phyloP scores from a whole-genome alignment of 495 filamentous ascomycete species.

The Diplogelasinospora grovesii region DNA sequence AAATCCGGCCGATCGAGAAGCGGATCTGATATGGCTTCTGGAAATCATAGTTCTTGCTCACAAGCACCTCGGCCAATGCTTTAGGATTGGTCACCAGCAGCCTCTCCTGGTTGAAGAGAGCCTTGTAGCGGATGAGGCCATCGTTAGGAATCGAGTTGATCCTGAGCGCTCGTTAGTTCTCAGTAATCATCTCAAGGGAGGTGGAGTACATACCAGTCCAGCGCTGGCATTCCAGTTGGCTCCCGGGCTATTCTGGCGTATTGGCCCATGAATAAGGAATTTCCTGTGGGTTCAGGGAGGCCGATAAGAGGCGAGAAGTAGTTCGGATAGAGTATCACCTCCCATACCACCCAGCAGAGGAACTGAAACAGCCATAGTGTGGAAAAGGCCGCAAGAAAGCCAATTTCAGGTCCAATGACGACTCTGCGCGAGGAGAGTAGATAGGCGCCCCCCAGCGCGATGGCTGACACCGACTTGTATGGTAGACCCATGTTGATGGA shows the following conservation, averaged over 20 bases:
- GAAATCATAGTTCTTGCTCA: slow-evolving; percentile 72
- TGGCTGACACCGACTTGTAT: slow-evolving; percentile 14
- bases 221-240: slow-evolving; percentile 53
- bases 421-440: slow-evolving; percentile 22
- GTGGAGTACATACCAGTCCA: slow-evolving; percentile 46
- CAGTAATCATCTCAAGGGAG: neutral
- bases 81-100: slow-evolving; percentile 61
- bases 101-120: slow-evolving; percentile 63
- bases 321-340: slow-evolving; percentile 59
- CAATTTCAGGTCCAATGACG: slow-evolving; percentile 17
- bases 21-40: slow-evolving; percentile 59
- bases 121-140: slow-evolving; percentile 73
- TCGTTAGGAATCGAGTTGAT: slow-evolving; percentile 71
- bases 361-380: slow-evolving; percentile 20
- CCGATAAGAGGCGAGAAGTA: slow-evolving; percentile 64
- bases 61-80: slow-evolving; percentile 57
- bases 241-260: slow-evolving; percentile 46
- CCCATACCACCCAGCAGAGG: slow-evolving; percentile 36
- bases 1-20: slow-evolving; percentile 50
- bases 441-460: slow-evolving; percentile 26
- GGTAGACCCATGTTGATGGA: slow-evolving; percentile 15
- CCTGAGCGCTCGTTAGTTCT: slow-evolving; percentile 29
- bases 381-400: slow-evolving; percentile 19
- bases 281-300: slow-evolving; percentile 51
- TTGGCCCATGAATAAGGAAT: slow-evolving; percentile 48